Conservation (phyloP, 129 eudicot species). For the Glebionis coronaria region DNA sequence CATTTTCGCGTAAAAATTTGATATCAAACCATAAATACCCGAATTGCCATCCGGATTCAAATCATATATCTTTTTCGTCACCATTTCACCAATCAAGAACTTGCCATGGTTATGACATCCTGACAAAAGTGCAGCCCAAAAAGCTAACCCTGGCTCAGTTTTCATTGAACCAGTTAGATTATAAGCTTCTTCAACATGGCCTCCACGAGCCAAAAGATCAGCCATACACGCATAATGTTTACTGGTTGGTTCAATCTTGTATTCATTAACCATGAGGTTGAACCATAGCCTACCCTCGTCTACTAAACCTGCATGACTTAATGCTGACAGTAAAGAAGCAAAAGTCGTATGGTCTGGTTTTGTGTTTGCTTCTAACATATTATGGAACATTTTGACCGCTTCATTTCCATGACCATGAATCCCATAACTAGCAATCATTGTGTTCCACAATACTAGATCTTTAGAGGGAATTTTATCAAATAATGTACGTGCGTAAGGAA, state of each 20-base stretch:
- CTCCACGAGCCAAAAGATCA: conserved; percentile 89
- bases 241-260: conserved; percentile 54
- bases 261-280: conserved; percentile 48
- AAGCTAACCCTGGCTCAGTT: conserved; percentile 55
- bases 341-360: conserved; percentile 73
- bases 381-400: conserved; percentile 55
- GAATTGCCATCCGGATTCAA: conserved; percentile 47
- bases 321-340: conserved; percentile 73
- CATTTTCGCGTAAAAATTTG: conserved; percentile 66
- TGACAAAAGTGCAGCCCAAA: conserved; percentile 75
- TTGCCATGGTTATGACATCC: conserved; percentile 72
- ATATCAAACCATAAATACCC: conserved; percentile 56
- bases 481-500: conserved; percentile 43
- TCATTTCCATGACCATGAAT: conserved; percentile 70
- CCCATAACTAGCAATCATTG: conserved; percentile 76
- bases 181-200: conserved; percentile 67
- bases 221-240: conserved; percentile 78
- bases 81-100: conserved; percentile 53
- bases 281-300: conserved; percentile 72
- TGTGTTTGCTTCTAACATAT: conserved; percentile 45
- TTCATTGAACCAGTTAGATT: conserved; percentile 41
- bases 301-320: conserved; percentile 80
- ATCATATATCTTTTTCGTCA: conserved; percentile 52
- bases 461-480: conserved; percentile 38
- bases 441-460: conserved; percentile 63